Conservation (phyloP, 2,329 filamentous ascomycete species). For the Periconia macrospinosa region DNA sequence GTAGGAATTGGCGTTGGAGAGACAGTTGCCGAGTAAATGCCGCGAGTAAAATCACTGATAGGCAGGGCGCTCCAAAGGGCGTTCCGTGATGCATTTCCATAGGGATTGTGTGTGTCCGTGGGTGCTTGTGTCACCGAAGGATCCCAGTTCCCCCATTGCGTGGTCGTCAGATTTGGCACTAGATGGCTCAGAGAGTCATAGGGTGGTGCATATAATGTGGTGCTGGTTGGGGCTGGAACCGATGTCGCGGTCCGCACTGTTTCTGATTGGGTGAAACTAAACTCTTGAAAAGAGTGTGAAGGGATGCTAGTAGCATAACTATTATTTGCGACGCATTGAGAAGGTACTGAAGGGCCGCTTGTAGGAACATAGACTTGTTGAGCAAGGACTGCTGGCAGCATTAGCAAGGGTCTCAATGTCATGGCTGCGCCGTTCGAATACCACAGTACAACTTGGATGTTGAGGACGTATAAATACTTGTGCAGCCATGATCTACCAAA, state of each 20-base stretch:
- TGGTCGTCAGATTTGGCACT: conserved; percentile 41
- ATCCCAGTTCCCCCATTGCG: conserved; percentile 48
- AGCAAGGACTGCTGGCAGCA: conserved; percentile 7
- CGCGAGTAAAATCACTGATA: conserved; percentile 40
- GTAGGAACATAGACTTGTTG: conserved; percentile 42
- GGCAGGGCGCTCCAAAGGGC: conserved; percentile 40
- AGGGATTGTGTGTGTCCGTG: conserved; percentile 39
- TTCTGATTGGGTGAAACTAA: conserved; percentile 44
- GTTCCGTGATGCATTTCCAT: conserved; percentile 46
- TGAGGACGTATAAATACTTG: no score
- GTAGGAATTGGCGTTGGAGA: conserved; percentile 58
- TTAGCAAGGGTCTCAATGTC: not conserved
- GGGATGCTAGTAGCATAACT: conserved; percentile 30
- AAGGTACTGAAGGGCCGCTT: conserved; percentile 27
- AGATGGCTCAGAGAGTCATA: conserved; percentile 40
- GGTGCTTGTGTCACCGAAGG: conserved; percentile 37
- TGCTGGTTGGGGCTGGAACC: conserved; percentile 33
- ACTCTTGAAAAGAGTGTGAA: conserved; percentile 33
- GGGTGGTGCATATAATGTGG: conserved; percentile 40
- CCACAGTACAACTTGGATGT: no score
- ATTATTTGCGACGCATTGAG: conserved; percentile 29
- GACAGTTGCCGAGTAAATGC: conserved; percentile 56
- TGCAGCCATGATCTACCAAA: no score
- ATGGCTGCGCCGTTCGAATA: not conserved
- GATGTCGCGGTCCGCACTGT: conserved; percentile 45